phyloP scores from a whole-genome alignment of 352 stramenopile species.

The Saprolegnia parasitica region DNA sequence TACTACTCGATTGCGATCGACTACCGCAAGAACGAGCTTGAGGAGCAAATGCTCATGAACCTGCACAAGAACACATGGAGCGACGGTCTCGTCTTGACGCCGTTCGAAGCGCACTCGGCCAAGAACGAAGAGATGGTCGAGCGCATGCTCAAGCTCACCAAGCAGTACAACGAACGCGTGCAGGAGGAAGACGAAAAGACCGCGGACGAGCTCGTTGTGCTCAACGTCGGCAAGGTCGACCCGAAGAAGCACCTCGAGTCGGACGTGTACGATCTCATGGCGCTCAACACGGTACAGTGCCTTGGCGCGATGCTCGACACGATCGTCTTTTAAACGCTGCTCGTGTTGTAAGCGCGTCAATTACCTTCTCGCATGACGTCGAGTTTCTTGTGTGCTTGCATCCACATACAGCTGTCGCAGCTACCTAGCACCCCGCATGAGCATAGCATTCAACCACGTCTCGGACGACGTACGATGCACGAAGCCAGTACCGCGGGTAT shows the following conservation, averaged over 20 bases:
- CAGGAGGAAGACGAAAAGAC: slow-evolving; percentile 97
- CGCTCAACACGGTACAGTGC: slow-evolving; percentile 97
- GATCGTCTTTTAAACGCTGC: slow-evolving; percentile 92
- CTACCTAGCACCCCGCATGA: neutral
- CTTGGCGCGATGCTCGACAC: slow-evolving; percentile 98
- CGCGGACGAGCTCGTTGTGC: slow-evolving; percentile 93
- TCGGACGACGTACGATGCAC: neutral
- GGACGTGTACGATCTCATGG: slow-evolving; percentile 97
- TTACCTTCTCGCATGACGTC: too few species aligned
- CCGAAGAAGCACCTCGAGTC: slow-evolving; percentile 92
- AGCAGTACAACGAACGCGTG: slow-evolving; percentile 95
- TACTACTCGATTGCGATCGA: slow-evolving; percentile 98
- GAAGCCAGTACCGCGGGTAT: slow-evolving; percentile 28
- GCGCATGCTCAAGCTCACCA: slow-evolving; percentile 93
- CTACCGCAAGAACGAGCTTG: slow-evolving; percentile 99
- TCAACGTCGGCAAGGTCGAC: slow-evolving; percentile 98
- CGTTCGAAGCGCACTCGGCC: slow-evolving; percentile 94
- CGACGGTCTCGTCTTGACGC: slow-evolving; percentile 88
- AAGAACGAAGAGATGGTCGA: slow-evolving; percentile 92
- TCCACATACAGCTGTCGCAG: too few species aligned
- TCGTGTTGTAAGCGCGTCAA: neutral
- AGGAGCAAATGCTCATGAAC: slow-evolving; percentile 99
- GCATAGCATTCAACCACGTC: too few species aligned
- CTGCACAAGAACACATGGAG: slow-evolving; percentile 98
- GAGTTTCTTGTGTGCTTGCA: too few species aligned